Base-by-base conservation (phyloP, 805 yeast species). In the Komagataella pastoris region DNA sequence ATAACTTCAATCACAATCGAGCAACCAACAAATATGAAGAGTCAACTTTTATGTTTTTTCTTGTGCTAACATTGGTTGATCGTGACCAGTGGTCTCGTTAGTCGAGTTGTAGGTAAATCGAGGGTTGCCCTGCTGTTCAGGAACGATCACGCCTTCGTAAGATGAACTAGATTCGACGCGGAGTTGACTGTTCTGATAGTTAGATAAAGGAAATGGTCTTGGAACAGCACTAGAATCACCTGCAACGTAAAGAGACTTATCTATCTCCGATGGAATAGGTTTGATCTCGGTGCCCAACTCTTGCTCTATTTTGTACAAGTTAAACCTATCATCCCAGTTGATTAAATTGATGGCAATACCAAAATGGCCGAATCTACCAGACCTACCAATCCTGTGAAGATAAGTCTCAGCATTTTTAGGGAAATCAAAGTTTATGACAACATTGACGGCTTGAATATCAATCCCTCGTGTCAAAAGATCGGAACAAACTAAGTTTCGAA, bases 371-470 rank as follows among this genome's bases (percentile, higher is more conserved):
- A 88, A 93, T 76, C 99, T 87, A 59, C 99, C 98, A 6, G 97
- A 89, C 75, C 99, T 88, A 77, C 98, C 98, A 60, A 91, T 93
- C 77, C 98, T 86, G 73, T 93, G 99, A 60, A 93, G 77, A 66
- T 93, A 93, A 46, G 98, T 93, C 69, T 93, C 99, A 6, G 98
- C 97, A 51, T 85, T 88, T 68, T 91, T 91, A 55, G 99, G 99
- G 84, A 93, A 93, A 68, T 93, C 99, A 66, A 93, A 93, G 72
- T 93, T 93, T 62, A 93, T 87, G 49, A 93, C 99, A 48, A 93
- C 98, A 65, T 93, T 93, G 57, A 93, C 99, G 6, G 98, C 98
- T 70, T 93, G 98, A 61, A 93, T 91, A 76, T 93, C 99, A 62
- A 93, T 93, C 79, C 99, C 98, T 76, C 98, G 86, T 30, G 98